phyloP scores from a whole-genome alignment of 257 asterid species.

The Rubia yunnanensis region DNA sequence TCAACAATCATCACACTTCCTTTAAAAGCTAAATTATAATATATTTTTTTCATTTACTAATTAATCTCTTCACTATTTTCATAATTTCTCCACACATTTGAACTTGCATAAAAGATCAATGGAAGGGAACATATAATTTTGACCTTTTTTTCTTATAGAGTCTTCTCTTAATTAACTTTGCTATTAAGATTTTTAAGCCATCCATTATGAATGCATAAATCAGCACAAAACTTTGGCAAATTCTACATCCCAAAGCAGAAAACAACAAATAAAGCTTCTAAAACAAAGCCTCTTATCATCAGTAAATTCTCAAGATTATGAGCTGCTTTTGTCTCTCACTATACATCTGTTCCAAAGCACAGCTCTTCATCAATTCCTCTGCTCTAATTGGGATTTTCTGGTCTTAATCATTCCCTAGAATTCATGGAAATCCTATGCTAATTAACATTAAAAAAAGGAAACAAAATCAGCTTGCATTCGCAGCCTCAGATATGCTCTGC shows the following conservation, averaged over 20 bases:
- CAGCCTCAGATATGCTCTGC: constrained; percentile 78
- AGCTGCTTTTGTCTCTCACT: background rate
- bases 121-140: too few species aligned
- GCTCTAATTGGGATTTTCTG: background rate
- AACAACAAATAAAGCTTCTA: constrained; percentile 3
- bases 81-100: too few species aligned
- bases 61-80: too few species aligned
- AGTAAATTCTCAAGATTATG: background rate
- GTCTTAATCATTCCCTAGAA: constrained; percentile 1
- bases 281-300: constrained; percentile 13
- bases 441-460: background rate
- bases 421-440: constrained; percentile 3
- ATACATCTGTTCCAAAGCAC: constrained; percentile 9
- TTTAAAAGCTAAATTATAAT: too few species aligned
- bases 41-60: too few species aligned
- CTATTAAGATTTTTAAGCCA: background rate
- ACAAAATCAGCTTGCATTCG: constrained; percentile 41
- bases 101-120: too few species aligned
- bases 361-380: background rate
- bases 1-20: too few species aligned
- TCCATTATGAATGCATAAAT: background rate
- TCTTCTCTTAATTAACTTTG: too few species aligned
- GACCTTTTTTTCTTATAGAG: too few species aligned
- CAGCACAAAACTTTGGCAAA: constrained; percentile 2
- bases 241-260: constrained; percentile 3